Evolutionary conservation across 2,329 filamentous ascomycete species (phyloP).

Genomic region (Apiospora rasikravindrae): DNA sequence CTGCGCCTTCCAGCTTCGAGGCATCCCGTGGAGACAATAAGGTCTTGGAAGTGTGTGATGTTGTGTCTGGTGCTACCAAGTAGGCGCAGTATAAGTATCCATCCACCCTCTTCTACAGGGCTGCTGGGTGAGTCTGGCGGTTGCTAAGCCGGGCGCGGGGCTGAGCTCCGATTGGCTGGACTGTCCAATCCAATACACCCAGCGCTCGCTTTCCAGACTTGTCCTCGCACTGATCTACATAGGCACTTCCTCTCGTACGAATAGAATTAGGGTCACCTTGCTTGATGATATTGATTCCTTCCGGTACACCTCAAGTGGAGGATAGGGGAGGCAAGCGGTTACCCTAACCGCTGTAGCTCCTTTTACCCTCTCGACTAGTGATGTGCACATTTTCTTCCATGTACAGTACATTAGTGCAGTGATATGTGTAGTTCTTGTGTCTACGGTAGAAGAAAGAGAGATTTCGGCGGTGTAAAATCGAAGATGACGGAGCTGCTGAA

Average conservation of each 20-base stretch:
- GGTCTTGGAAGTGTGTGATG: slow-evolving; percentile 1
- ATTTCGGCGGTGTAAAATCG: not conserved
- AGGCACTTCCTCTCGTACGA: not conserved
- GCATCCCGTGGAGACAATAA: not conserved
- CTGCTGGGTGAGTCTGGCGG: not conserved
- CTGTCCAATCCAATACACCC: not conserved
- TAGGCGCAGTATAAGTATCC: not conserved
- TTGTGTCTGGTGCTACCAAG: not conserved
- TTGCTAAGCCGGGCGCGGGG: not conserved
- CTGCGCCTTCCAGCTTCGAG: not conserved
- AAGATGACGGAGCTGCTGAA: not conserved
- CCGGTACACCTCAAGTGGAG: not conserved
- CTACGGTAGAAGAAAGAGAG: not conserved
- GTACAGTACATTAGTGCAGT: not conserved
- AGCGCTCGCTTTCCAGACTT: not conserved
- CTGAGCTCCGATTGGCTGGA: not conserved
- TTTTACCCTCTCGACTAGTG: not conserved
- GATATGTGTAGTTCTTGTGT: not conserved
- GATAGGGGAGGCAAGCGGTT: slow-evolving; percentile 4
- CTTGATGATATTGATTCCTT: not conserved
- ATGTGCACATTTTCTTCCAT: not conserved
- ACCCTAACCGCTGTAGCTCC: not conserved
- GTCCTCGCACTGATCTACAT: not conserved
- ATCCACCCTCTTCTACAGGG: not conserved
- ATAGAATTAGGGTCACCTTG: not conserved